Evolutionary conservation across 306 rosid species (phyloP).

Genomic region (Casuarina equisetifolia): DNA sequence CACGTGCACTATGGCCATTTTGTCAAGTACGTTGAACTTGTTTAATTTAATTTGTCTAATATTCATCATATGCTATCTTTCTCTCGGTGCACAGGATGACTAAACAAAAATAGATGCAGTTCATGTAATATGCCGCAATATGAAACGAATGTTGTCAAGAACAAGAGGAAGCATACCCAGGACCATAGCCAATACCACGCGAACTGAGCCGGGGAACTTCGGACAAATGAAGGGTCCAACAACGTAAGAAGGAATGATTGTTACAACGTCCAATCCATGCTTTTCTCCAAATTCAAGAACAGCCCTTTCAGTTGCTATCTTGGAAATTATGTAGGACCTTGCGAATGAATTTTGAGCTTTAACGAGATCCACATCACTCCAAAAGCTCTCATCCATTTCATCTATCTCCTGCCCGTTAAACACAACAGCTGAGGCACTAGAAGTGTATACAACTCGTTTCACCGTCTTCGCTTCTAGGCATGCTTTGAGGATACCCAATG

Average conservation of each 20-base stretch:
- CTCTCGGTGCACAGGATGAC: too few relatives aligned
- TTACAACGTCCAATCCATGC: constrained; percentile 58
- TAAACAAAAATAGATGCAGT: too few relatives aligned
- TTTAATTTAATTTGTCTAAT: too few relatives aligned
- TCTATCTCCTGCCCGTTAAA: constrained; percentile 7
- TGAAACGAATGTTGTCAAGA: too few relatives aligned
- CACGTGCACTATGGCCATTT: too few relatives aligned
- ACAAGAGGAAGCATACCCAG: constrained; percentile 32
- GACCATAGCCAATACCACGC: constrained; percentile 18
- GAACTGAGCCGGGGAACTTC: constrained; percentile 45
- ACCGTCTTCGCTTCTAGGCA: constrained; percentile 43
- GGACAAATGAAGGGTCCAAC: constrained; percentile 67
- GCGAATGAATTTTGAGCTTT: constrained; percentile 12
- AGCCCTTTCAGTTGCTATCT: constrained; percentile 60
- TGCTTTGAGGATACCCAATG: constrained; percentile 50
- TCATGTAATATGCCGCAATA: too few relatives aligned
- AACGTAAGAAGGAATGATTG: constrained; percentile 47
- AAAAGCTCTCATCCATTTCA: constrained; percentile 48
- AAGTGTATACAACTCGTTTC: constrained; percentile 62
- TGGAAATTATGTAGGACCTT: constrained; percentile 44
- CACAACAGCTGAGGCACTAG: constrained; percentile 41
- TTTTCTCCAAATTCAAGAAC: constrained; percentile 53
- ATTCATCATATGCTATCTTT: neutral
- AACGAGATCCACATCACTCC: constrained; percentile 48
- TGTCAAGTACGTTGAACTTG: too few relatives aligned